These are phyloP conservation scores for Gastrolobium villosum DNA, from an alignment of 306 rosid genomes.

Conservation along the genomic window DNA sequence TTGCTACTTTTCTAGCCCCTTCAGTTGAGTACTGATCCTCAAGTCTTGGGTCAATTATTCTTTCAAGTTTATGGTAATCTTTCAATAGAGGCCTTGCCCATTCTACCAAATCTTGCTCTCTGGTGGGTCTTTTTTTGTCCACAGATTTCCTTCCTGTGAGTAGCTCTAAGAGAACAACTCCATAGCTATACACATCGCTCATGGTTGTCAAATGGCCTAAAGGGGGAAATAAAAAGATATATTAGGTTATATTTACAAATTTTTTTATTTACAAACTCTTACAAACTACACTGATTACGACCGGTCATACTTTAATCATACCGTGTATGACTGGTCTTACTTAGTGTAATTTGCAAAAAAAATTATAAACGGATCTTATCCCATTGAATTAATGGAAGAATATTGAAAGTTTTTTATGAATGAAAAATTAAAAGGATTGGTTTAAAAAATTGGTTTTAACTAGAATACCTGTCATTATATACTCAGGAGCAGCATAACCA, in stretches of 20 bases:
- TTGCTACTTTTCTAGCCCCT: slow-evolving; percentile 75
- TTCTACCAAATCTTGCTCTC: slow-evolving; percentile 85
- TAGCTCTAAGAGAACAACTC: slow-evolving; percentile 89
- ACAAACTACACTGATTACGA: too few species aligned
- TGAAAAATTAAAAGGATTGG: slow-evolving; percentile 7
- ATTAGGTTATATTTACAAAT: too few species aligned
- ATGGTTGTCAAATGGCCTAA: slow-evolving; percentile 83
- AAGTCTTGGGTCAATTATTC: slow-evolving; percentile 81
- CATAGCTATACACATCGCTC: slow-evolving; percentile 90
- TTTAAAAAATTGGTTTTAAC: slow-evolving; percentile 22
- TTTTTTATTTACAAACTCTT: too few species aligned
- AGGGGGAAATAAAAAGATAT: neutral
- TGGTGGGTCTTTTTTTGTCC: slow-evolving; percentile 70
- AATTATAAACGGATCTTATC: too few species aligned
- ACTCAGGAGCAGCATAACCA: slow-evolving; percentile 98
- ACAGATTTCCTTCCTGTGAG: slow-evolving; percentile 74
- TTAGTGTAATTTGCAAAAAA: too few species aligned
- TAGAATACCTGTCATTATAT: slow-evolving; percentile 77
- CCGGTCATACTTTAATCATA: too few species aligned
- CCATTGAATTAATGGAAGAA: neutral
- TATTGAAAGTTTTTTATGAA: slow-evolving; percentile 4
- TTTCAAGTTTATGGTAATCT: slow-evolving; percentile 70
- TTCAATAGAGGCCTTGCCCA: slow-evolving; percentile 86
- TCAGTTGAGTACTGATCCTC: slow-evolving; percentile 79
- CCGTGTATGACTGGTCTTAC: too few species aligned